Evolutionary conservation across 2,329 filamentous ascomycete species (phyloP), one percentile per base, ranked within the genome.

Genomic region (Helotiales sp.): DNA sequence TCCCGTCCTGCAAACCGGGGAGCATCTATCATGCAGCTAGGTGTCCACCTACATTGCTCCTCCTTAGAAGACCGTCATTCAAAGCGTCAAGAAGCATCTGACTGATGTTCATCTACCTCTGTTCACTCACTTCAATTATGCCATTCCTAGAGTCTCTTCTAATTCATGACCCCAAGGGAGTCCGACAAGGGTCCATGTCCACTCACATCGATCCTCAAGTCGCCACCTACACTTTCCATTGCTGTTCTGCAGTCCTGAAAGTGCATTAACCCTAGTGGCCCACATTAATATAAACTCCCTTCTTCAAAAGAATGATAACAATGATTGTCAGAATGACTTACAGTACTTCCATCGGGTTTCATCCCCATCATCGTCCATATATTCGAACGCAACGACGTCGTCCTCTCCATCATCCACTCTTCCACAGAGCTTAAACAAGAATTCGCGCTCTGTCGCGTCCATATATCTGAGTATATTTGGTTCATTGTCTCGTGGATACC

Each of bases 321-420:
- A 34, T 34, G 5, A 34, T 5, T 5, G n/a, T 5, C 3, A 13
- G 67, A 71, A 24, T 13, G 8, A 52, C 50, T 52, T 25, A 44
- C 50, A 52, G 38, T 29, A 19, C 36, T 10, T 52, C 50, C 50
- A 52, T n/a, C 9, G 34, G 40, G 24, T 42, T 6, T 42, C 6
- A 38, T 29, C 34, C 7, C 50, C 50, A 31, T 52, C 50, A 31
- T 52, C 50, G 42, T 52, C 50, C 2, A 42, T 27, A 38, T 52
- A 52, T 24, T 52, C 34, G 31, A 52, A 52, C 2, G 25, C 50
- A 31, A 52, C 24, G 30, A 52, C 50, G 24, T 44, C 34, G 24
- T 40, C 31, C 2, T 52, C 34, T 30, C 42, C 50, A 25, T 38
- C 31, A 22, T 17, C 31, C n/a, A n/a, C n/a, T n/a, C 42, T 52